Base-by-base conservation (phyloP, 176 grass and related monocot genomes). In the Themeda triandra region DNA sequence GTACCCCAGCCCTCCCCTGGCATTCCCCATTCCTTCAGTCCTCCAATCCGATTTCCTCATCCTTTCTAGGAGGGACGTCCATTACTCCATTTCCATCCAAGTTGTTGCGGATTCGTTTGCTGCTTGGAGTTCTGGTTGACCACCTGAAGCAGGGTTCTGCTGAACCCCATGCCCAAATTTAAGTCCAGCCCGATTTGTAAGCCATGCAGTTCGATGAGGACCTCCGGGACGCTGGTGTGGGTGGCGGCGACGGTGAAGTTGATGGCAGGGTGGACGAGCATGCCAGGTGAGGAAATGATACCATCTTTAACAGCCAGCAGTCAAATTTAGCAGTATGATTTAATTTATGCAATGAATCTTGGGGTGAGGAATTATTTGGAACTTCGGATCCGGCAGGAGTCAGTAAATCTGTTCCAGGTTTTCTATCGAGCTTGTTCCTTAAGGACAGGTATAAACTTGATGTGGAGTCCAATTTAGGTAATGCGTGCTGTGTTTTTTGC, bases 191-290 rank as follows among this genome's bases (percentile, higher is more conserved):
- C 1, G 67, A 13, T 29, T 73, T 19, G 58, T 8, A 59, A 75
- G 80, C 13, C 19, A 95, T 95, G 92, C 49, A 95, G 79, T 92
- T 86, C 88, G 93, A 92, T 53, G 85, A 79, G 19, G 83, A 75
- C 2, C n/a, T n/a, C n/a, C 75, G 67, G 32, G 86, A 66, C 30
- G 27, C 65, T 30, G 83, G 71, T 36, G 81, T 54, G 23, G 83
- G 74, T n/a, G 45, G 78, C 14, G 59, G 25, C 3, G 70, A 56
- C 9, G 78, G 14, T 3, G 71, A 92, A 41, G 90, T 65, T 21
- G 85, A 90, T 69, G 88, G 53, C 76, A 83, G 53, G 14, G 72
- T 84, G 69, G 88, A 90, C 37, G 82, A 87, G 27, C 79, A 79
- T 84, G 48, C 73, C 63, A 95, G 93, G 93, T 95, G 56, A 82